phyloP scores from a whole-genome alignment of 345 rosid genomes.

The Moricandia moricandioides region DNA sequence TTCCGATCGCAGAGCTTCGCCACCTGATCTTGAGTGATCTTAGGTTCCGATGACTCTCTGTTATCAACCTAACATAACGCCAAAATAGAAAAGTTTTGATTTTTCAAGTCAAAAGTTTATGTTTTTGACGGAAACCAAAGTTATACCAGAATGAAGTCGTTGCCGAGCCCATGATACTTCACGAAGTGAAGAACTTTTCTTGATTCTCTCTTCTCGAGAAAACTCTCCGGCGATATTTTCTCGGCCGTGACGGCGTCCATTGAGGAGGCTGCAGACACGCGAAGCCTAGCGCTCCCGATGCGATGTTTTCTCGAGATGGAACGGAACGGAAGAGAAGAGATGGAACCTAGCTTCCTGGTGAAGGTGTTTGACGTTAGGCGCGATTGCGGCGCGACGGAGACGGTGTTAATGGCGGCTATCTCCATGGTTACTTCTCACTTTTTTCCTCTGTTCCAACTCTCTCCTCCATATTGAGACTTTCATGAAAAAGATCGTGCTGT shows the following conservation, averaged over 20 bases:
- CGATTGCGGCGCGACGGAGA: slow-evolving; percentile 36
- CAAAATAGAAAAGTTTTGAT: neutral
- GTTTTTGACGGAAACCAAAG: neutral
- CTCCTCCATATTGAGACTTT: neutral
- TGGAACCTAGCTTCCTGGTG: slow-evolving; percentile 13
- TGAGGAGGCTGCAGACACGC: slow-evolving; percentile 39
- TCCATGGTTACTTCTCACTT: slow-evolving; percentile 42
- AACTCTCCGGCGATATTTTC: slow-evolving; percentile 37
- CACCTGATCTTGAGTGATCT: slow-evolving; percentile 76
- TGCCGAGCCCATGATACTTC: slow-evolving; percentile 97
- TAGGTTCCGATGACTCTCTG: slow-evolving; percentile 70
- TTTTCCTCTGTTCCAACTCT: neutral
- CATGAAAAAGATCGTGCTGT: neutral
- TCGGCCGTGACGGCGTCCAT: slow-evolving; percentile 45
- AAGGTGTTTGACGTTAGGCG: slow-evolving; percentile 18
- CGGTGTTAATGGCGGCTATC: slow-evolving; percentile 44
- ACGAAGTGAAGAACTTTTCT: slow-evolving; percentile 74
- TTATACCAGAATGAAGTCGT: slow-evolving; percentile 85
- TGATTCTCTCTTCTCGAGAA: slow-evolving; percentile 49
- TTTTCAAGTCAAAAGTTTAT: neutral
- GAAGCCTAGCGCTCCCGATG: slow-evolving; percentile 29
- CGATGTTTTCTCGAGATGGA: slow-evolving; percentile 17
- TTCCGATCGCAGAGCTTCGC: slow-evolving; percentile 82
- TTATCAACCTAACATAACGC: slow-evolving; percentile 64
- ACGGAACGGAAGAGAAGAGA: slow-evolving; percentile 25